A percentile compares a stretch with the other conserved stretches of the same genome.
Conservation (phyloP, 495 filamentous ascomycete species). For the Daldinia bambusicola region DNA sequence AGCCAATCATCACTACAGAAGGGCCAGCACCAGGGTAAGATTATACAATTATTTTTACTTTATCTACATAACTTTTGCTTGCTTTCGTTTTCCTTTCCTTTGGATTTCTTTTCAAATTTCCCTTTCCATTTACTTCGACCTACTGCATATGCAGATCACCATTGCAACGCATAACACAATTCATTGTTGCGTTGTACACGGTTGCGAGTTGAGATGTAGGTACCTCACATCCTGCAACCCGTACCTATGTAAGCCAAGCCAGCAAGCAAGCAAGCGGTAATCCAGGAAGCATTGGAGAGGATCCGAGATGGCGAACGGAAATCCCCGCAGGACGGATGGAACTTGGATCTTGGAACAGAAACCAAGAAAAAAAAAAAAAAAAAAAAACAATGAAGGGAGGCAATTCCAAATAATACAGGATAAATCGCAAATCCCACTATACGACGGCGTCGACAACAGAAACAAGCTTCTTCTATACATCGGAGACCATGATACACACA, state of each 20-base stretch:
- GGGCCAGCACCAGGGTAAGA: constrained; percentile 59
- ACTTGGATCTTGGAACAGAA: not conserved
- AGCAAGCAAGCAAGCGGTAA: constrained; percentile 14
- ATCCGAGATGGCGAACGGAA: constrained; percentile 8
- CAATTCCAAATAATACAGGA: not conserved
- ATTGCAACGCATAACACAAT: constrained; percentile 38
- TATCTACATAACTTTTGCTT: not conserved
- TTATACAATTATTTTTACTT: constrained; percentile 4
- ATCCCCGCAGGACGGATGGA: not conserved
- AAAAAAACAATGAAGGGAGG: not conserved
- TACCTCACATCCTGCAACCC: constrained; percentile 32
- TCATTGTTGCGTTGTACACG: constrained; percentile 53
- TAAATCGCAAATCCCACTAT: not conserved
- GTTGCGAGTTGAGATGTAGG: constrained; percentile 22
- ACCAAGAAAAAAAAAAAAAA: not conserved
- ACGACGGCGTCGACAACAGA: not conserved
- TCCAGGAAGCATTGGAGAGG: not conserved
- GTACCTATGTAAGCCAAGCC: constrained; percentile 24
- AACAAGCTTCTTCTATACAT: constrained; percentile 1
- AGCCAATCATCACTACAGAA: constrained; percentile 91
- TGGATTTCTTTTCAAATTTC: constrained; percentile 8
- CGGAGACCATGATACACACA: not conserved
- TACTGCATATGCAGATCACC: constrained; percentile 51
- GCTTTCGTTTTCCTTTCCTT: constrained; percentile 5
- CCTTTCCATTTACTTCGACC: constrained; percentile 24